phyloP scores from a whole-genome alignment of 306 rosid species.

The Cucurbita pepo region DNA sequence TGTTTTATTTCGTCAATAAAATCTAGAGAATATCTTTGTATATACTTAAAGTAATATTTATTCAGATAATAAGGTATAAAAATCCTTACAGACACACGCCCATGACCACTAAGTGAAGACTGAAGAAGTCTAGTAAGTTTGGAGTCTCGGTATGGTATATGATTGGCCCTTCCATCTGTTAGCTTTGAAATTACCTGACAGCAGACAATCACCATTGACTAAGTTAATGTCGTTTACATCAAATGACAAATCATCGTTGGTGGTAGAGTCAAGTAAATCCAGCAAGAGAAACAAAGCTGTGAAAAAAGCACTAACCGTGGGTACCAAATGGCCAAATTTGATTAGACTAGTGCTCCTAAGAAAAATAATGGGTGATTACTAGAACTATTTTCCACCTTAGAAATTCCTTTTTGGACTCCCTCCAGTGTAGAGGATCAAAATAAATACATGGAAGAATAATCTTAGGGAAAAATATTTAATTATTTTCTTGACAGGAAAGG shows the following conservation, averaged over 20 bases:
- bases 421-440: not conserved
- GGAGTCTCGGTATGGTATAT: slow-evolving; percentile 92
- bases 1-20: slow-evolving; percentile 5
- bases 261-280: not conserved
- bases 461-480: not conserved
- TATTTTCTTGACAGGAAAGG: not conserved
- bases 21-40: not conserved
- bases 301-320: not conserved
- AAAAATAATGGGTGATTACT: not conserved
- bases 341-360: not conserved
- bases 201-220: slow-evolving; percentile 13
- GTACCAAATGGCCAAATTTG: not conserved
- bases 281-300: not conserved
- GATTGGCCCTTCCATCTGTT: slow-evolving; percentile 79
- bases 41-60: not conserved
- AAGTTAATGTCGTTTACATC: not conserved
- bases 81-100: slow-evolving; percentile 91
- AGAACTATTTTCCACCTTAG: not conserved
- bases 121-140: slow-evolving; percentile 92
- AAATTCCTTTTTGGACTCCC: not conserved
- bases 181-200: slow-evolving; percentile 86
- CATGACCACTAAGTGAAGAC: slow-evolving; percentile 94
- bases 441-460: not conserved
- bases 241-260: not conserved
- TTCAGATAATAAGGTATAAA: slow-evolving; percentile 6